Base-by-base conservation (phyloP, 495 filamentous ascomycete species). In the Chaetomium cochliodes region DNA sequence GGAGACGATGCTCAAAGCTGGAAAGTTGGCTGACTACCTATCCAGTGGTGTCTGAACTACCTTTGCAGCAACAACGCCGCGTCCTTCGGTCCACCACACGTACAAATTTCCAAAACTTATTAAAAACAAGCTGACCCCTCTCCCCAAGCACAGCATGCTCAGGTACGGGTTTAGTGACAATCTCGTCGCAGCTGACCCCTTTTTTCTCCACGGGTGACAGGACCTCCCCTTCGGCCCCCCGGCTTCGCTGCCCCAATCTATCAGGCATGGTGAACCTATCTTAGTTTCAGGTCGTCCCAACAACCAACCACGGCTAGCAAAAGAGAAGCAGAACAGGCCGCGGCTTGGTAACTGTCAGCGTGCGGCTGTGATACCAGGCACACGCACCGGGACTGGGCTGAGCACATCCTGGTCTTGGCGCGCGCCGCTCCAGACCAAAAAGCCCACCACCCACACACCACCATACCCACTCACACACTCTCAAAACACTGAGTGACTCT, bases 201-300 rank as follows among this genome's bases (percentile, higher is more conserved):
- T 37, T 37, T 8, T 37, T n/a, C 44, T 22, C 7, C 18, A 47
- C n/a, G 44, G 13, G 18, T 44, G 13, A 18, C 13, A 44, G 13
- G 41, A n/a, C n/a, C 7, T 8, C n/a, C 52, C 5, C 52, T 41
- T 41, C 33, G 41, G n/a, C 37, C 33, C 33, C 33, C 33, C 6
- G 33, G 33, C 8, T 8, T 12, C 33, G n/a, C 15, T 41, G 37
- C 55, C 55, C 18, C 55, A 26, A 6, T 5, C 16, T n/a, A 33
- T 33, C 18, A 41, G 15, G 5, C 6, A 9, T 33, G 39, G 22
- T 7, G 18, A 26, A 26, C 0, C 55, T 15, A 2, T 46, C 18
- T 6, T 6, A 16, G 55, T 58, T 58, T 58, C 55, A 58, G 37
- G 55, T 58, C 37, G 37, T 15, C 55, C 39, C 55, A 58, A 58